These are phyloP conservation scores for Hypomontagnella submonticulosa DNA, from an alignment of 495 filamentous ascomycete species.

Conservation along the genomic window DNA sequence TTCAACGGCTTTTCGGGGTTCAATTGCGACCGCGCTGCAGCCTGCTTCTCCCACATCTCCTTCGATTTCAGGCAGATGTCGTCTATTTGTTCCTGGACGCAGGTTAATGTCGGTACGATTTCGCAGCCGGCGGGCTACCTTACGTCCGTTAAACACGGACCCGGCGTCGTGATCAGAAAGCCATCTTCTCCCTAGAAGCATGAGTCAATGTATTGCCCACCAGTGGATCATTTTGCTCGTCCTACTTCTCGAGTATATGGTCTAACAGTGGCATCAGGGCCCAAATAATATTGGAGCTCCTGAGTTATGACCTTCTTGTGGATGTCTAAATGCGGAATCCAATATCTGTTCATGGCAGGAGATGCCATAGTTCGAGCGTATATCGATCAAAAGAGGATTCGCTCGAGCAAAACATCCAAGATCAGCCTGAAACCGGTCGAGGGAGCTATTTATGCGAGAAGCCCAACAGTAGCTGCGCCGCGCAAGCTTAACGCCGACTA, in stretches of 20 bases:
- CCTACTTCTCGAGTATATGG: slow-evolving; percentile 64
- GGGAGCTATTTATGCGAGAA: slow-evolving; percentile 40
- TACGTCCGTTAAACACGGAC: slow-evolving; percentile 65
- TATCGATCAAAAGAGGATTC: slow-evolving; percentile 19
- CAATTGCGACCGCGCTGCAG: slow-evolving; percentile 61
- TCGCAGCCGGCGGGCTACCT: slow-evolving; percentile 41
- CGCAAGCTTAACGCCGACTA: slow-evolving; percentile 35
- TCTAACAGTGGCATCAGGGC: slow-evolving; percentile 63
- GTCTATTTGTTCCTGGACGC: slow-evolving; percentile 65
- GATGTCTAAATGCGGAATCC: slow-evolving; percentile 67
- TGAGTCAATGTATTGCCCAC: slow-evolving; percentile 45
- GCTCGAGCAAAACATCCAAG: slow-evolving; percentile 22
- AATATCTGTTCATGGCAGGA: slow-evolving; percentile 62
- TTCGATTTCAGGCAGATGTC: slow-evolving; percentile 67
- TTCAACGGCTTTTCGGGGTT: slow-evolving; percentile 62
- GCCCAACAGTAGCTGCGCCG: slow-evolving; percentile 24
- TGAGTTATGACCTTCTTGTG: slow-evolving; percentile 67
- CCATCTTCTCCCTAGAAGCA: slow-evolving; percentile 64
- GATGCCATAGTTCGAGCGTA: slow-evolving; percentile 52
- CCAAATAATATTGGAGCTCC: slow-evolving; percentile 66
- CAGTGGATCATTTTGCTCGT: slow-evolving; percentile 19
- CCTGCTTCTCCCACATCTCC: slow-evolving; percentile 66
- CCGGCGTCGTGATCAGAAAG: slow-evolving; percentile 66
- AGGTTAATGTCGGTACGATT: slow-evolving; percentile 46
- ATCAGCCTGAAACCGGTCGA: slow-evolving; percentile 33